These are phyloP conservation scores for Pseudocercospora fuligena DNA, from an alignment of 2,329 filamentous ascomycete genomes.

Conservation along the genomic window DNA sequence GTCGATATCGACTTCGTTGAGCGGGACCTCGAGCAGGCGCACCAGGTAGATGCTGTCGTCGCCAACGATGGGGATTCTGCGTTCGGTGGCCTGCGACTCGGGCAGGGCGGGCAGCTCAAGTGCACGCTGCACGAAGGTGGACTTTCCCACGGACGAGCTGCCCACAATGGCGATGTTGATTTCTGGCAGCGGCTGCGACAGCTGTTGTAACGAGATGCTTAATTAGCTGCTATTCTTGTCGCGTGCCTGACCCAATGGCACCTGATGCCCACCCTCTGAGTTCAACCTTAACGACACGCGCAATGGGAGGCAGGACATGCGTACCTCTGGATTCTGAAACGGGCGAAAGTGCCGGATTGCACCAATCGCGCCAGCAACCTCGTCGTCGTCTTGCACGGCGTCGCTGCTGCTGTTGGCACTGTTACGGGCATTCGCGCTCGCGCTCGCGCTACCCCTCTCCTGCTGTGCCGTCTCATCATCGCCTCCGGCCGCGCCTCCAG, in stretches of 20 bases:
- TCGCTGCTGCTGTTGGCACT: conserved; percentile 21
- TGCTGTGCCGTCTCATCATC: conserved; percentile 10
- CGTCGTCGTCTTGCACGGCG: conserved; percentile 38
- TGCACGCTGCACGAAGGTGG: conserved; percentile 62
- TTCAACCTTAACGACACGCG: neutral
- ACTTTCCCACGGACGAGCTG: conserved; percentile 60
- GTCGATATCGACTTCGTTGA: conserved; percentile 57
- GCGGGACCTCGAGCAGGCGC: conserved; percentile 61
- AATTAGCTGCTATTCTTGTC: conserved; percentile 26
- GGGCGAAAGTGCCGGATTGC: conserved; percentile 34
- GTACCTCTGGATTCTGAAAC: conserved; percentile 38
- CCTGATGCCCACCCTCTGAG: conserved; percentile 1
- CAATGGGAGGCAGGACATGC: conserved; percentile 17
- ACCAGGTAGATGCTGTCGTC: conserved; percentile 60
- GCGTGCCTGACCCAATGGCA: conserved; percentile 19
- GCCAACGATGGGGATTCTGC: conserved; percentile 58
- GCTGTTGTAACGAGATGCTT: conserved; percentile 23
- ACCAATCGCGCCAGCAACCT: conserved; percentile 39
- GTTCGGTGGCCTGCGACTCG: conserved; percentile 48
- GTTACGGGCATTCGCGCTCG: neutral
- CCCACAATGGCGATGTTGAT: conserved; percentile 65
- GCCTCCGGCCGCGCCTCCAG: conserved; percentile 5
- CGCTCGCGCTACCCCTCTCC: neutral
- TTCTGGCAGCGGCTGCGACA: conserved; percentile 50
- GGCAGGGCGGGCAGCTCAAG: conserved; percentile 57